Conservation (phyloP, 116 monocot genomes). For the Posidonia oceanica region DNA sequence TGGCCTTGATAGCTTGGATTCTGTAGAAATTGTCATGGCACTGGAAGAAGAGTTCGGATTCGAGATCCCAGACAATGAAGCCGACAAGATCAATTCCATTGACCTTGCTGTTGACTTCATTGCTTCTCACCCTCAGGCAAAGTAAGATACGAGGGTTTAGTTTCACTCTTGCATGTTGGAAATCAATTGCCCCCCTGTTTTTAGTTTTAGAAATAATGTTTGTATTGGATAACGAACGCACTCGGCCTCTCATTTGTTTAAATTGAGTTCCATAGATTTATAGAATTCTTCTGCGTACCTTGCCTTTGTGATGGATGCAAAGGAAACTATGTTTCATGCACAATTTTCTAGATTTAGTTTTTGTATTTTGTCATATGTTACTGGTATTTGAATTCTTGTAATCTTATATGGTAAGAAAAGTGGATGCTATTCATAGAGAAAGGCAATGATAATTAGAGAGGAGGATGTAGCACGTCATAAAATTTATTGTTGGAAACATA, state of each 20-base stretch:
- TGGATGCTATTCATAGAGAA: too few species aligned
- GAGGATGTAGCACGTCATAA: too few species aligned
- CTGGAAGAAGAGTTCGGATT: conserved; percentile 28
- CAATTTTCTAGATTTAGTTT: too few species aligned
- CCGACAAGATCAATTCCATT: conserved; percentile 23
- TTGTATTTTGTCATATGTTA: too few species aligned
- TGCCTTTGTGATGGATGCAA: too few species aligned
- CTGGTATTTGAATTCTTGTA: too few species aligned
- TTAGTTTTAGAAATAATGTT: background rate
- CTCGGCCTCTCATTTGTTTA: background rate
- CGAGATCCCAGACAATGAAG: conserved; percentile 25
- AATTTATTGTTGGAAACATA: too few species aligned
- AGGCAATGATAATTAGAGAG: too few species aligned
- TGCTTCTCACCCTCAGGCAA: conserved; percentile 23
- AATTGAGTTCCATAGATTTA: background rate
- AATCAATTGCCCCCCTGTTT: background rate
- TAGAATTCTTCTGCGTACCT: background rate
- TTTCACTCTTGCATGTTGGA: background rate
- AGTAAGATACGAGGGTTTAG: conserved; percentile 4
- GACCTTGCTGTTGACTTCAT: conserved; percentile 22
- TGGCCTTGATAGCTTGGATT: conserved; percentile 27
- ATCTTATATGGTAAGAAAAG: too few species aligned
- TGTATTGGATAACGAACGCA: background rate
- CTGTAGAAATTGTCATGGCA: conserved; percentile 27
- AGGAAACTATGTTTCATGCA: too few species aligned